These are phyloP conservation scores for Psilocybe subaeruginosa DNA, from an alignment of 768 basidiomycete genomes.

Conservation along the genomic window DNA sequence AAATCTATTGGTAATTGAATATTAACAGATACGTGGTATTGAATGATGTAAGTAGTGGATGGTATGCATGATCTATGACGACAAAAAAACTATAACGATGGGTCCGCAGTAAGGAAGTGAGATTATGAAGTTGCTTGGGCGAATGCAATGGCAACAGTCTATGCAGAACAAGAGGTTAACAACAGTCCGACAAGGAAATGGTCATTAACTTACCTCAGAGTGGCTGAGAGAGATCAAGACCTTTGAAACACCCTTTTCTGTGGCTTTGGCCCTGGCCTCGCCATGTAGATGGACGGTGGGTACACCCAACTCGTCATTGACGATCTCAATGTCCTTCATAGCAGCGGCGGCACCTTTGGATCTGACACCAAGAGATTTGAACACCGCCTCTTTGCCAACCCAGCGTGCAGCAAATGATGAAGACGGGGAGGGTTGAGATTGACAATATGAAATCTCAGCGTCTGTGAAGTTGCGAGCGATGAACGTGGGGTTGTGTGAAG, in stretches of 20 bases:
- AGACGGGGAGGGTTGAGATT: slow-evolving; percentile 77
- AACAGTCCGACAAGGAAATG: not conserved
- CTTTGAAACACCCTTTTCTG: slow-evolving; percentile 69
- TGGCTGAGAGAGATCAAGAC: slow-evolving; percentile 90
- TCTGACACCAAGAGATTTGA: slow-evolving; percentile 91
- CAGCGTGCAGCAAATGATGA: slow-evolving; percentile 97
- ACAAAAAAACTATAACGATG: slow-evolving; percentile 4
- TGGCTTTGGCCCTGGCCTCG: slow-evolving; percentile 76
- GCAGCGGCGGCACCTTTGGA: slow-evolving; percentile 92
- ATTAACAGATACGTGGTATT: slow-evolving; percentile 1
- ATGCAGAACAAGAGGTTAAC: slow-evolving; percentile 17
- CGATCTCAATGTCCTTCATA: slow-evolving; percentile 98
- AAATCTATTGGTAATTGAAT: slow-evolving; percentile 18
- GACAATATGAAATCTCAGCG: slow-evolving; percentile 86
- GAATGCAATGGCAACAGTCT: slow-evolving; percentile 88
- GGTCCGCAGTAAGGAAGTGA: not conserved
- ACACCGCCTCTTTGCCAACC: slow-evolving; percentile 96
- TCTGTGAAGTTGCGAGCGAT: slow-evolving; percentile 92
- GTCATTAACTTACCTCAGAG: slow-evolving; percentile 69
- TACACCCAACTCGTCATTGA: slow-evolving; percentile 76
- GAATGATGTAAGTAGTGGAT: slow-evolving; percentile 11
- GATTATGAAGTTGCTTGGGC: slow-evolving; percentile 66
- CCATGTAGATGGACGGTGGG: slow-evolving; percentile 81
- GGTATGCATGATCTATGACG: slow-evolving; percentile 17
- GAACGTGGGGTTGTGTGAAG: slow-evolving; percentile 87